These are phyloP conservation scores for Tagetes erecta DNA, from an alignment of 129 eudicot species.

Conservation along the genomic window DNA sequence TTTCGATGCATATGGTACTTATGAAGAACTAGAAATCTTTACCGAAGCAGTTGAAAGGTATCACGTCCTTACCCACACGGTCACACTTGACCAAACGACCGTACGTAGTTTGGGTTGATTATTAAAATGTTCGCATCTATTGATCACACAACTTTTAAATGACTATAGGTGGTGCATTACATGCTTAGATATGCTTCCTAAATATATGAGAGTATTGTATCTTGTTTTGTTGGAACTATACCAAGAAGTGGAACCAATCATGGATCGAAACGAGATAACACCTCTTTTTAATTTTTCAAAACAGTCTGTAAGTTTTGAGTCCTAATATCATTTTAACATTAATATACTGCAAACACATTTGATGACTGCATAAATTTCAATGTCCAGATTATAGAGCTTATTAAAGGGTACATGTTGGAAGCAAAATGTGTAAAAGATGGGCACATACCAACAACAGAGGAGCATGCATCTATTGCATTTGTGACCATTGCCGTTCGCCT, in stretches of 20 bases:
- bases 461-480: neutral
- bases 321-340: no score
- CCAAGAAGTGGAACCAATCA: constrained; percentile 7
- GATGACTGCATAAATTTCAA: no score
- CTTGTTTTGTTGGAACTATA: neutral
- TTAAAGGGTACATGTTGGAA: no score
- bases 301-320: neutral
- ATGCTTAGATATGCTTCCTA: constrained; percentile 1
- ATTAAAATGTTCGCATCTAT: no score
- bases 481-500: neutral
- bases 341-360: no score
- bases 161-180: neutral
- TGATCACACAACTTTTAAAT: no score
- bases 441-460: no score
- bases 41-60: constrained; percentile 8
- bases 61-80: no score
- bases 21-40: neutral
- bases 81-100: no score
- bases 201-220: constrained; percentile 8
- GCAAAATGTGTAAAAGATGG: no score
- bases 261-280: neutral
- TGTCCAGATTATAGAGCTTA: no score
- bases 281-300: neutral
- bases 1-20: neutral
- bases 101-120: no score